phyloP scores from a whole-genome alignment of 768 basidiomycete species.

The Coprinellus micaceus region DNA sequence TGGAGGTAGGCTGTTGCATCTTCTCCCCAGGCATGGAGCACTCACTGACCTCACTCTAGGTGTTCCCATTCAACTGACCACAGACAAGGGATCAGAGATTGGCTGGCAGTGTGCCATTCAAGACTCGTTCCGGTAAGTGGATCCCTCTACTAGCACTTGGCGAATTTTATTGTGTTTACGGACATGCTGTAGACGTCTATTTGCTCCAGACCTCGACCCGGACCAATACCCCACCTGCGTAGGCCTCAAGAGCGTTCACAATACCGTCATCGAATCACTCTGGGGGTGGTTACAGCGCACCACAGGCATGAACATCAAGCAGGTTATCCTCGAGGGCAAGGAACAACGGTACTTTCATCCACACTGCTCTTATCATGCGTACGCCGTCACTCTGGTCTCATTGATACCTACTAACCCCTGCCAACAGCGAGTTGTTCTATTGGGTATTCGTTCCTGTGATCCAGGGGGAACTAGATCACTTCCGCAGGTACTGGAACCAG shows the following conservation, averaged over 20 bases:
- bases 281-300: conserved; percentile 22
- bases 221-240: conserved; percentile 15
- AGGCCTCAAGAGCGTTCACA: conserved; percentile 25
- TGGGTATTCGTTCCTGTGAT: conserved; percentile 31
- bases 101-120: conserved; percentile 22
- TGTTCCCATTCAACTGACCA: conserved; percentile 24
- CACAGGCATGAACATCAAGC: conserved; percentile 16
- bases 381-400: conserved; percentile 1
- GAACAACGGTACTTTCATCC: conserved; percentile 16
- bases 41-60: conserved; percentile 9
- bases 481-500: conserved; percentile 28
- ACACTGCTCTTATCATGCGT: conserved; percentile 17
- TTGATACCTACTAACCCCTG: neutral
- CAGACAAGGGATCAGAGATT: conserved; percentile 30
- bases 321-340: conserved; percentile 19
- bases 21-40: neutral
- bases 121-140: conserved; percentile 11
- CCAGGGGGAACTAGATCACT: conserved; percentile 26
- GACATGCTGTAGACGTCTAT: conserved; percentile 12
- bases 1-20: conserved; percentile 18
- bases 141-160: too few relatives aligned
- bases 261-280: conserved; percentile 27
- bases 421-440: conserved; percentile 24
- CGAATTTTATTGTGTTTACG: neutral
- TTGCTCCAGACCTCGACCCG: conserved; percentile 20